Evolutionary conservation across 495 filamentous ascomycete genomes (phyloP).

Genomic region (Neurospora sp.): DNA sequence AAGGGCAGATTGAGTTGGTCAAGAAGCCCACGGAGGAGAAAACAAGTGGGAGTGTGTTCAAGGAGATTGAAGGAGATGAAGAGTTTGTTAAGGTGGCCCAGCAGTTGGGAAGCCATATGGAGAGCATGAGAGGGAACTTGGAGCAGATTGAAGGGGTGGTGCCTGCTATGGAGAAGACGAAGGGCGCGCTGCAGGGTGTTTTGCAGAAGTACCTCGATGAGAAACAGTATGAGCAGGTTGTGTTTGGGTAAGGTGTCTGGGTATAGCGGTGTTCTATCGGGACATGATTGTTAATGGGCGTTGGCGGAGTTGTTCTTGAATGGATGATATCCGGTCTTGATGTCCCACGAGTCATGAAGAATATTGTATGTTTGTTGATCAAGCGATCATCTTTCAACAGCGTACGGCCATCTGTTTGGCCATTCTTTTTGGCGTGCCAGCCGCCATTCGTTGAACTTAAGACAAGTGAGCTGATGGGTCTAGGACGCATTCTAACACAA

Average conservation of each 20-base stretch:
- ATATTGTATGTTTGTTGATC: background rate
- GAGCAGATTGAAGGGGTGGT: slow-evolving; percentile 38
- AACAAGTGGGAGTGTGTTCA: slow-evolving; percentile 17
- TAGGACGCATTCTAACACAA: background rate
- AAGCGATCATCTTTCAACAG: background rate
- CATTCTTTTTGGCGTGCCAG: background rate
- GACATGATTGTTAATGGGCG: background rate
- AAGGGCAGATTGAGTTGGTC: slow-evolving; percentile 8
- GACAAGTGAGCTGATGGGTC: background rate
- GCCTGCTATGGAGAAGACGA: slow-evolving; percentile 32
- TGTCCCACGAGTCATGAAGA: background rate
- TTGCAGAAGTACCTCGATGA: slow-evolving; percentile 33
- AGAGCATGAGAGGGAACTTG: slow-evolving; percentile 50
- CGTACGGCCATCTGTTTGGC: background rate
- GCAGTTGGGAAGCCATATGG: slow-evolving; percentile 38
- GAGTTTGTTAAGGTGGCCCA: slow-evolving; percentile 25
- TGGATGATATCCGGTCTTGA: background rate
- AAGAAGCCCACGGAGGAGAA: slow-evolving; percentile 6
- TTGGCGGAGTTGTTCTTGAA: background rate
- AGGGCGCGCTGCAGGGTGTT: slow-evolving; percentile 29
- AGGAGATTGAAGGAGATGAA: slow-evolving; percentile 24
- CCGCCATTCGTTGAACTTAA: background rate
- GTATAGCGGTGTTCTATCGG: background rate
- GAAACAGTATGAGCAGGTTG: slow-evolving; percentile 32
- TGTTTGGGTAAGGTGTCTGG: slow-evolving; percentile 24